phyloP scores from a whole-genome alignment of 129 eudicot species.

The Tagetes erecta region DNA sequence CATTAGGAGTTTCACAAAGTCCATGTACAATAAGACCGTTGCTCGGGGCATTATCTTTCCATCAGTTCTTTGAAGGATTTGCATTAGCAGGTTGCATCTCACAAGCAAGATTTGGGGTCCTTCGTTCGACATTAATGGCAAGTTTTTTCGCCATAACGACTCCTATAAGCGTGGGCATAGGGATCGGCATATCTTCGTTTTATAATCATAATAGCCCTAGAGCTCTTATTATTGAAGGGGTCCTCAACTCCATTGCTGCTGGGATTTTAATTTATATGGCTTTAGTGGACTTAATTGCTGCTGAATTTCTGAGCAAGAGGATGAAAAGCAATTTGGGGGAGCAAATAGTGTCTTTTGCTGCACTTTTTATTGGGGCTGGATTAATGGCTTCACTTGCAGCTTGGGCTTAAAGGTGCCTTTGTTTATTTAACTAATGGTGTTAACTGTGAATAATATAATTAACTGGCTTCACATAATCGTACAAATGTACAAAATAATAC shows the following conservation, averaged over 20 bases:
- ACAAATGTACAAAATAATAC: background rate
- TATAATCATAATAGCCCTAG: constrained; percentile 77
- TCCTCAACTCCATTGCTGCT: constrained; percentile 73
- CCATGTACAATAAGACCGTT: constrained; percentile 77
- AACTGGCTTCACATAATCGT: background rate
- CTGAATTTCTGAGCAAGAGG: constrained; percentile 86
- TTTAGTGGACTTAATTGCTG: constrained; percentile 90
- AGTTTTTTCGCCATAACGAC: constrained; percentile 74
- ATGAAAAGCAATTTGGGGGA: constrained; percentile 72
- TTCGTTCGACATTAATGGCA: constrained; percentile 63
- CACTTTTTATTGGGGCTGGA: constrained; percentile 79
- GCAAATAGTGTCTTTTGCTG: constrained; percentile 63
- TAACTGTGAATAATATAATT: constrained; percentile 17
- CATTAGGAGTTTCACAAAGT: constrained; percentile 82
- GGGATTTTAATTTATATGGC: constrained; percentile 88
- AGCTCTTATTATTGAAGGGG: constrained; percentile 75
- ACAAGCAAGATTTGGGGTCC: constrained; percentile 55
- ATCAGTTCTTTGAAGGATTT: constrained; percentile 91
- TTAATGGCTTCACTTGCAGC: constrained; percentile 78
- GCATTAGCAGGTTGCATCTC: constrained; percentile 91
- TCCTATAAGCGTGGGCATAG: constrained; percentile 66
- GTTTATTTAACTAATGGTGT: background rate
- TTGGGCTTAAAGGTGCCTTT: constrained; percentile 53
- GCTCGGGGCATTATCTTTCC: constrained; percentile 77
- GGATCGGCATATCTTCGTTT: constrained; percentile 54